Evolutionary conservation across 1,139 yeast genomes (phyloP).

Genomic region (Hansenula lynferdii): DNA sequence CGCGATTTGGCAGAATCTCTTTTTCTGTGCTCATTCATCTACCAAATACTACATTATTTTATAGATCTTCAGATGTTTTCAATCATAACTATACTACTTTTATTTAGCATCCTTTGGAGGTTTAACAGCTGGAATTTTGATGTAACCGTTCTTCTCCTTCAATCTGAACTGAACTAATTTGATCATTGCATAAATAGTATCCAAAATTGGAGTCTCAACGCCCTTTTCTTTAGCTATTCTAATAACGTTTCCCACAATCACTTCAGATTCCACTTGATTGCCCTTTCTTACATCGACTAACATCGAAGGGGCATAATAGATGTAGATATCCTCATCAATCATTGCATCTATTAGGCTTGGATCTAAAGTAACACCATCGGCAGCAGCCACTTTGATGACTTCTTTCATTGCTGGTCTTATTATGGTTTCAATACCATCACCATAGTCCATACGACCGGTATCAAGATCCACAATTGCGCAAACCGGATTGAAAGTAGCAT

Average conservation of each 20-base stretch:
- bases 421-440: constrained; percentile 44
- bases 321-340: constrained; percentile 58
- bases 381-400: constrained; percentile 52
- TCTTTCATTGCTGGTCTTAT: constrained; percentile 65
- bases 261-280: constrained; percentile 67
- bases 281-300: constrained; percentile 65
- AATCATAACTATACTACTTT: too few relatives aligned
- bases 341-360: constrained; percentile 38
- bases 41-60: too few relatives aligned
- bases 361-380: constrained; percentile 52
- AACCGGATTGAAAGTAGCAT: constrained; percentile 60
- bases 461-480: constrained; percentile 54
- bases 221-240: constrained; percentile 49
- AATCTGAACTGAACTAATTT: constrained; percentile 56
- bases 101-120: constrained; percentile 19
- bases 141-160: constrained; percentile 46
- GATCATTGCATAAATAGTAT: constrained; percentile 51
- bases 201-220: constrained; percentile 55
- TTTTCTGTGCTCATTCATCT: too few relatives aligned
- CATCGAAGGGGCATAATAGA: constrained; percentile 70
- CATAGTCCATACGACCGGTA: constrained; percentile 53
- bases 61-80: too few relatives aligned
- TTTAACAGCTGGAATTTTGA: constrained; percentile 38
- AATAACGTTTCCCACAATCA: constrained; percentile 68
- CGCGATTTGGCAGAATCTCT: too few relatives aligned